These are phyloP conservation scores for Skeletonema menzelii DNA, from an alignment of 108 stramenopile species.

Conservation along the genomic window DNA sequence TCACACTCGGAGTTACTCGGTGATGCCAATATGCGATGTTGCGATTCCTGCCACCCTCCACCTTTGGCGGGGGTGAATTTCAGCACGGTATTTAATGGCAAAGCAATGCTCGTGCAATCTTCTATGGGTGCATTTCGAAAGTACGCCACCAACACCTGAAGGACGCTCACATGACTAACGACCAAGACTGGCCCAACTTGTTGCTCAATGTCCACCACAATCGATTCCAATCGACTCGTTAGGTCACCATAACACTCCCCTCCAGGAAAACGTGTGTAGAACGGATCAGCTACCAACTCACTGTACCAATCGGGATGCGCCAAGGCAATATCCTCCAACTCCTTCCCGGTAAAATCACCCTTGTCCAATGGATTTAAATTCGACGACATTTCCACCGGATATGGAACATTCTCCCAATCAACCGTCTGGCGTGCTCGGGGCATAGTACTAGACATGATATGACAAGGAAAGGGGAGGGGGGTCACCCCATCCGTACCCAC, in stretches of 20 bases:
- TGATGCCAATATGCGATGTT: slow-evolving; percentile 30
- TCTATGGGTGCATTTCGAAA: slow-evolving; percentile 81
- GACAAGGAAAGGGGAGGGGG: slow-evolving; percentile 63
- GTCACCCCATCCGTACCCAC: slow-evolving; percentile 34
- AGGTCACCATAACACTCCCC: slow-evolving; percentile 91
- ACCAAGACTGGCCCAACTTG: slow-evolving; percentile 84
- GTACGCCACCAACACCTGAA: slow-evolving; percentile 89
- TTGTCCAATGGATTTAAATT: slow-evolving; percentile 91
- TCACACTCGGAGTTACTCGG: slow-evolving; percentile 14
- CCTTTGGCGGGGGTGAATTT: slow-evolving; percentile 87
- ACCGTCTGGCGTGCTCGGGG: slow-evolving; percentile 83
- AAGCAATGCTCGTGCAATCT: slow-evolving; percentile 75
- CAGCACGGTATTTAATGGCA: slow-evolving; percentile 87
- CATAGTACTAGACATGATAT: slow-evolving; percentile 80
- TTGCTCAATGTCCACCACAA: slow-evolving; percentile 90
- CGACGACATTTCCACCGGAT: slow-evolving; percentile 64
- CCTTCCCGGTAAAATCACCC: slow-evolving; percentile 86
- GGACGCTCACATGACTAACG: slow-evolving; percentile 88
- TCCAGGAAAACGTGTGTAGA: slow-evolving; percentile 85
- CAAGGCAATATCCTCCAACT: slow-evolving; percentile 75
- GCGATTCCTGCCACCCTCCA: slow-evolving; percentile 81
- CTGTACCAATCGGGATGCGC: slow-evolving; percentile 75
- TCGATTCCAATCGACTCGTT: slow-evolving; percentile 72
- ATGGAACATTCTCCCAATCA: slow-evolving; percentile 54
- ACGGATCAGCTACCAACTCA: slow-evolving; percentile 74